These are phyloP conservation scores for Flueggea neowawraea DNA, from an alignment of 441 rosid genomes.

Conservation along the genomic window DNA sequence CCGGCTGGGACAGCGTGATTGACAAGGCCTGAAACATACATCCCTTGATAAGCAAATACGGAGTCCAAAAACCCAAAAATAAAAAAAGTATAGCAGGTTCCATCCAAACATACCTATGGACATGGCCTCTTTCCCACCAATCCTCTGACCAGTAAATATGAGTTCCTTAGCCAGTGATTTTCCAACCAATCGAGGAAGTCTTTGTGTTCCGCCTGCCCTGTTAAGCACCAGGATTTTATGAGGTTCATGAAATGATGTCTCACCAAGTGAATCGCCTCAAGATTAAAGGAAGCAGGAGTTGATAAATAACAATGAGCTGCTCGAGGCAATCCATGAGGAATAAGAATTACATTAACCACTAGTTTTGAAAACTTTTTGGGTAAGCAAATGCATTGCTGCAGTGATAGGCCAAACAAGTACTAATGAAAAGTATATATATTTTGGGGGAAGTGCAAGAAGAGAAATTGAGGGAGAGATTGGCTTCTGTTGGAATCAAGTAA, in stretches of 20 bases:
- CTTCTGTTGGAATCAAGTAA: not conserved
- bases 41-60: not conserved
- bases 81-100: not conserved
- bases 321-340: too few species aligned
- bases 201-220: conserved; percentile 92
- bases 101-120: conserved; percentile 43
- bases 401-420: too few species aligned
- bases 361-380: too few species aligned
- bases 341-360: too few species aligned
- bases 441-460: too few species aligned
- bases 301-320: too few species aligned
- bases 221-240: conserved; percentile 16
- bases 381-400: too few species aligned
- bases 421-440: too few species aligned
- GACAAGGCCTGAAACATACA: conserved; percentile 48
- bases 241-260: conserved; percentile 4
- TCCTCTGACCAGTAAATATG: conserved; percentile 74
- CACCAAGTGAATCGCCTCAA: not conserved
- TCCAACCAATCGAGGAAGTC: conserved; percentile 87
- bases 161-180: conserved; percentile 79
- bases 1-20: conserved; percentile 72
- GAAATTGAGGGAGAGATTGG: not conserved
- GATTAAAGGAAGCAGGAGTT: too few species aligned
- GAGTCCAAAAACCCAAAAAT: not conserved
- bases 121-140: conserved; percentile 68